Base-by-base conservation (phyloP, 208 protist genomes). In the Crithidia thermophila region DNA sequence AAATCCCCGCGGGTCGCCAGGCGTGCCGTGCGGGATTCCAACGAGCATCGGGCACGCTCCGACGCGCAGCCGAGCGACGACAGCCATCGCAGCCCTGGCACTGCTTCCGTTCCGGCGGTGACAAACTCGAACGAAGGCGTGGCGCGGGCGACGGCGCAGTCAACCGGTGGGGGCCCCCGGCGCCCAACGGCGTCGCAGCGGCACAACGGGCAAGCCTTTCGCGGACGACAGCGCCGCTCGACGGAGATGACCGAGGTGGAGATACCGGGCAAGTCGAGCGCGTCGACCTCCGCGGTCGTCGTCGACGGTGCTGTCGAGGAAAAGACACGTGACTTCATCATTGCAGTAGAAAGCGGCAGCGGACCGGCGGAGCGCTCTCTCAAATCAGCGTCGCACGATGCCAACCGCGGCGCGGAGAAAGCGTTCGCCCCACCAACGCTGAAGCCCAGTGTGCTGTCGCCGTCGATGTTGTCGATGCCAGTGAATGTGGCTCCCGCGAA, bases 181-280 rank as follows among this genome's bases (percentile, higher is more conserved):
- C 30, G 59, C 42, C 42, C 51, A 11, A 20, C 59, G 21, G 43
- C 25, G 25, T 8, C 23, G 42, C 67, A 45, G 14, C 40, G 67
- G 34, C 49, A 56, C 27, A 55, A 18, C 42, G 59, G 40, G 14
- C 67, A 47, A 18, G 28, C 36, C 4, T 40, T 28, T 10, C 59
- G 51, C n/a, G 14, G 50, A 0, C 20, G 59, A 10, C 59, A 55
- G 50, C 67, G 51, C 16, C 67, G 67, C 39, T 67, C 59, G 21
- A 62, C 59, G 8, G 42, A 59, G 0, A 74, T 74, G 49, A 36
- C 59, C 11, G 42, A 62, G 7, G 67, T 74, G 34, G 59, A 62
- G 45, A 56, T 74, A 23, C 51, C 51, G 6, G 40, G 40, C 2
- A 25, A 7, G 16, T 14, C 33, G 28, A n/a, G 36, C 18, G 20